Evolutionary conservation across 176 grass and related monocot genomes (phyloP), one percentile per base, ranked within the genome.

Genomic region (Raddia distichophylla): DNA sequence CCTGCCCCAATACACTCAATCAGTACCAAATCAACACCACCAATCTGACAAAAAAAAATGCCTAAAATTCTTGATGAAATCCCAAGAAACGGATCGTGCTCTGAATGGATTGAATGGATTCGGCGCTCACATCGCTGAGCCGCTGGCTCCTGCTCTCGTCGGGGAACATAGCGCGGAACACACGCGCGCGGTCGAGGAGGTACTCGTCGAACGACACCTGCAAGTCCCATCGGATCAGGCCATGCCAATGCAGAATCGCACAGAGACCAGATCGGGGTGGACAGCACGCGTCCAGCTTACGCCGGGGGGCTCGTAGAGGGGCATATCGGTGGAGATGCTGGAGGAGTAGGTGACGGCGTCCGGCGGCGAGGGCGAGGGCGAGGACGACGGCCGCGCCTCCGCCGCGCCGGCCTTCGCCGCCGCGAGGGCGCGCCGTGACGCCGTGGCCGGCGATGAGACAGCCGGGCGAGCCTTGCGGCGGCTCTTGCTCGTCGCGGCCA

Each of bases 121-220:
- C 2, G 37, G 3, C 4, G 37, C 37, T 57, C 74, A 91, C 93
- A n/a, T 94, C 93, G 85, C 80, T 87, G 15, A 94, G 54, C 62
- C 82, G 85, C 84, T 89, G 52, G 84, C 87, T 88, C 33, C 89
- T 62, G 80, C 52, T 66, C 78, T 92, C 83, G 85, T 94, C 93
- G 52, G 90, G 93, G 86, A 92, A 94, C 89, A 92, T 94, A 52
- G 93, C 90, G 68, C 82, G 87, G 90, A 94, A 94, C 68, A 94
- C 74, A 73, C 90, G 85, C 10, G 84, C 68, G 44, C 74, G 77
- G 84, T 94, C 85, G 61, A 67, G 69, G 84, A 92, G 72, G 83
- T 94, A 94, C 77, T 92, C 90, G 76, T 92, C 90, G 60, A 94
- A 94, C 61, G 87, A 90, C 53, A 77, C 87, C 93, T 92, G 80